phyloP scores from a whole-genome alignment of 148 eudicot genomes.

The Dysphania ambrosioides region DNA sequence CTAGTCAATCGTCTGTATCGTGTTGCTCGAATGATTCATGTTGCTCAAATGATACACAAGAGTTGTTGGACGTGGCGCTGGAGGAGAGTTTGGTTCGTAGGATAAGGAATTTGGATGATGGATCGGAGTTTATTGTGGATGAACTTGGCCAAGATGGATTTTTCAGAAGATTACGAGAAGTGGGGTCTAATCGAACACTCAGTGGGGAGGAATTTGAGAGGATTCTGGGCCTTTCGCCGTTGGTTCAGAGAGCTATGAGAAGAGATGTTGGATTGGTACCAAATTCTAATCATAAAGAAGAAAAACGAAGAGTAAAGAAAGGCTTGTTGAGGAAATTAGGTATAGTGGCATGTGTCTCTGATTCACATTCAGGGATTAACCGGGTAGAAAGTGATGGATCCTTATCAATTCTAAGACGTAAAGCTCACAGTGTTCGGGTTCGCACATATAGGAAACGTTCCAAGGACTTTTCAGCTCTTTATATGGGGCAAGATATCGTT shows the following conservation, averaged over 20 bases:
- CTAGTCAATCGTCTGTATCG: slow-evolving; percentile 38
- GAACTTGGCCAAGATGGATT: slow-evolving; percentile 47
- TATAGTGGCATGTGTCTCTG: slow-evolving; percentile 33
- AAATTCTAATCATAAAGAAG: background rate
- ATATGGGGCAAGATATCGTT: slow-evolving; percentile 56
- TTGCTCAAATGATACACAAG: slow-evolving; percentile 36
- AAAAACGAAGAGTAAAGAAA: slow-evolving; percentile 47
- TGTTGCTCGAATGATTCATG: slow-evolving; percentile 35
- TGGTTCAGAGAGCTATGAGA: slow-evolving; percentile 46
- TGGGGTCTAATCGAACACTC: slow-evolving; percentile 41
- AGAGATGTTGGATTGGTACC: slow-evolving; percentile 35
- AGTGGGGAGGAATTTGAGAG: slow-evolving; percentile 46
- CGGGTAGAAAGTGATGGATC: slow-evolving; percentile 22
- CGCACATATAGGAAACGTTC: slow-evolving; percentile 42
- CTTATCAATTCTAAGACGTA: slow-evolving; percentile 20
- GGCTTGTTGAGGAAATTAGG: slow-evolving; percentile 55
- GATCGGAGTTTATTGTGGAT: slow-evolving; percentile 51
- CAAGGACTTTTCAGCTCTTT: slow-evolving; percentile 71
- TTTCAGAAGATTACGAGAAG: slow-evolving; percentile 41
- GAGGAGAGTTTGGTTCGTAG: slow-evolving; percentile 33
- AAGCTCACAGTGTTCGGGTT: slow-evolving; percentile 39
- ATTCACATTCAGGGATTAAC: slow-evolving; percentile 25
- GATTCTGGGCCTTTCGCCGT: slow-evolving; percentile 45
- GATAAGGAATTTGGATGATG: slow-evolving; percentile 56
- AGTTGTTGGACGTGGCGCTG: slow-evolving; percentile 31